Base-by-base conservation (phyloP, 2,329 filamentous ascomycete species). In the Paecilomyces fulvus region DNA sequence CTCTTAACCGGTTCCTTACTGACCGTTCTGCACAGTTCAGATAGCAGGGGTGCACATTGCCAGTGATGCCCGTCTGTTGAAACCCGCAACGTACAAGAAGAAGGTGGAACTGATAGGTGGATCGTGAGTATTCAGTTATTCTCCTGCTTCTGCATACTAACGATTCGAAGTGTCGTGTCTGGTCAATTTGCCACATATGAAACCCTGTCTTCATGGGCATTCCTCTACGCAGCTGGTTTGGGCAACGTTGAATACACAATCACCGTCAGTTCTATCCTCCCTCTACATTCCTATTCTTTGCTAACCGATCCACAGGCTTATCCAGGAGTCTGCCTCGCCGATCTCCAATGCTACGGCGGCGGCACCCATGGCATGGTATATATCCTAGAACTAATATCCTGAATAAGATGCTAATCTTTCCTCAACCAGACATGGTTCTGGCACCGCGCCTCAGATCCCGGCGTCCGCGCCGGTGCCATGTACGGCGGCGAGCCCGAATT, bases 101-200 rank as follows among this genome's bases (percentile, higher is more conserved):
- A 73, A 65, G 12, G 72, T 78, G 37, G 76, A 78, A 55, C 68
- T 78, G 23, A 77, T 78, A 23, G 76, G 76, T 12, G 75, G 76
- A 60, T 75, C 73, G 56, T 69, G 56, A 59, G 67, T 61, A 1
- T 6, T 7, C 0, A 3, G 1, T 7, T 33, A 56, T 76, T 4
- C 69, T 72, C 1, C 64, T 72, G 70, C 48, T 66, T 65, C 1
- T 73, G 77, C 49, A 73, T 78, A 60, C 72, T 80, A 55, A 78
- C 78, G 52, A 73, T 74, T 3, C 73, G 76, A 58, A 81, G 77
- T 14, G 73, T 85, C 2, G 78, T 78, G 0, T 70, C 80, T 1
- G 82, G 83, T 9, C 79, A 82, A 70, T 83, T 80, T 60, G 78
- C 75, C n/a, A 80, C 79, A 2, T 82, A 83, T 55, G 83, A 86